Percentiles rank a stretch among this genome's conserved stretches.
These are phyloP conservation scores for Hypomontagnella monticulosa DNA, from an alignment of 495 filamentous ascomycete species.

Conservation along the genomic window DNA sequence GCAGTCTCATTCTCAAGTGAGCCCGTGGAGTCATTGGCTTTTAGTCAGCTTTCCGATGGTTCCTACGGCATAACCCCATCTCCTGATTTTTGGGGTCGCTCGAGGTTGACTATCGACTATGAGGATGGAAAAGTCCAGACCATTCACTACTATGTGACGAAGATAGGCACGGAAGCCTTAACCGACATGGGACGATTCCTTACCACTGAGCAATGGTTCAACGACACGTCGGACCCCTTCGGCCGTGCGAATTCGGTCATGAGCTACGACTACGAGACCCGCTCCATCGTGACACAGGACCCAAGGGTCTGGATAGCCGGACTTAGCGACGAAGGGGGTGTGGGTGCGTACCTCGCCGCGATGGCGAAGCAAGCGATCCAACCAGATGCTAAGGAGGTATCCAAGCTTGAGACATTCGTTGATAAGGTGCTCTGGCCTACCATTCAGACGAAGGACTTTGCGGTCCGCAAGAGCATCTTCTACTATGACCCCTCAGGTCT, in stretches of 20 bases:
- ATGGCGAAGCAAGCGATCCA: constrained; percentile 59
- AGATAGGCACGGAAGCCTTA: constrained; percentile 49
- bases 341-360: constrained; percentile 56
- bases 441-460: constrained; percentile 53
- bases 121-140: constrained; percentile 54
- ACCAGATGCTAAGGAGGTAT: constrained; percentile 54
- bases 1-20: constrained; percentile 37
- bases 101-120: constrained; percentile 53
- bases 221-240: constrained; percentile 58
- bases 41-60: constrained; percentile 17
- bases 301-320: constrained; percentile 63
- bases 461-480: constrained; percentile 61
- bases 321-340: constrained; percentile 62
- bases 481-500: constrained; percentile 56
- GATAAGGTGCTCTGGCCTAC: constrained; percentile 53
- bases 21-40: constrained; percentile 39
- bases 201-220: constrained; percentile 56
- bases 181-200: constrained; percentile 50
- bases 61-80: constrained; percentile 47
- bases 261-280: constrained; percentile 56
- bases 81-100: constrained; percentile 51
- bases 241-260: constrained; percentile 59
- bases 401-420: constrained; percentile 59
- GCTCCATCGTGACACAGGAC: constrained; percentile 57
- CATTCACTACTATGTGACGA: constrained; percentile 61